Conservation (phyloP, 306 rosid species). For the Cucumis melo region DNA sequence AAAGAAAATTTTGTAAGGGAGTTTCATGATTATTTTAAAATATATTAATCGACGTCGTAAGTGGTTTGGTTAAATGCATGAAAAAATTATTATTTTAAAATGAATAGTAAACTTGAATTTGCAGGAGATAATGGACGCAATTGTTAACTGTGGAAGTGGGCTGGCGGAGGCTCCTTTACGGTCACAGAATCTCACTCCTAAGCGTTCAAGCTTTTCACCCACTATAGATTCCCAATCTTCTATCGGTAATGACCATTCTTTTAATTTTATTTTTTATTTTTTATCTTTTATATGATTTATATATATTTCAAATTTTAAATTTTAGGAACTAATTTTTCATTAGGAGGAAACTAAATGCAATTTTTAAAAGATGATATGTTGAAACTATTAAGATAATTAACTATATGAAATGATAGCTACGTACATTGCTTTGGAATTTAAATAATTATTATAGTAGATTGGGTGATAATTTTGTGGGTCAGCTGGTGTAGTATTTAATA, state of each 20-base stretch:
- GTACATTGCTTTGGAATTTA: too few relatives aligned
- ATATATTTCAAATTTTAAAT: too few relatives aligned
- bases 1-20: too few relatives aligned
- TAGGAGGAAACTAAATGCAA: background rate
- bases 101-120: background rate
- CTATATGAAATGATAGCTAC: too few relatives aligned
- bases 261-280: background rate
- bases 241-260: slow-evolving; percentile 20
- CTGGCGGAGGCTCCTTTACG: slow-evolving; percentile 16
- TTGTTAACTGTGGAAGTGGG: slow-evolving; percentile 32
- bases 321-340: too few relatives aligned
- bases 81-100: background rate
- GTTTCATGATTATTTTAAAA: too few relatives aligned
- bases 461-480: too few relatives aligned
- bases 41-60: background rate
- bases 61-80: background rate
- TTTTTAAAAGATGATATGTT: background rate
- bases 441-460: too few relatives aligned
- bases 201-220: slow-evolving; percentile 38
- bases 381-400: too few relatives aligned
- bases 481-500: too few relatives aligned
- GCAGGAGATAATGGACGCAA: slow-evolving; percentile 44
- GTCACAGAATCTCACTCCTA: slow-evolving; percentile 39
- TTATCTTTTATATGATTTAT: background rate
- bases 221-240: slow-evolving; percentile 75